These are phyloP conservation scores for Chlorella sp. DNA, from an alignment of 139 green algal genomes.

Conservation along the genomic window DNA sequence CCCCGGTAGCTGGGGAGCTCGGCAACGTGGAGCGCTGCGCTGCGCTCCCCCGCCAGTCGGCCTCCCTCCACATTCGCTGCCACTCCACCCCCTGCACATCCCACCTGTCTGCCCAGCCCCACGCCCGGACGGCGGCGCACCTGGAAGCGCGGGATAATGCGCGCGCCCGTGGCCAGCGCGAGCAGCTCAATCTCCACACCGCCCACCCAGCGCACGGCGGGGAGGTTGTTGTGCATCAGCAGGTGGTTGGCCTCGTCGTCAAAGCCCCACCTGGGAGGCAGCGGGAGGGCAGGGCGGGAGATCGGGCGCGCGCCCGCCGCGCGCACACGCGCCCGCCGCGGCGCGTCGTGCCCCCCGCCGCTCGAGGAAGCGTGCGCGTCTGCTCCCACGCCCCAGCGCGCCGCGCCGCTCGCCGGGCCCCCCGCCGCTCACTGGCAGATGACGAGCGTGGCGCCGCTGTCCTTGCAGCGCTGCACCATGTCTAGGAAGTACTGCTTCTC, in stretches of 20 bases:
- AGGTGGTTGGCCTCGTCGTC: slow-evolving; percentile 99
- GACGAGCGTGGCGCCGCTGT: slow-evolving; percentile 78
- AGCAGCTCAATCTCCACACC: slow-evolving; percentile 99
- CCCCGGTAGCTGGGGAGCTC: too few relatives aligned
- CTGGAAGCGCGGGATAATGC: slow-evolving; percentile 92
- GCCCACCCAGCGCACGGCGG: slow-evolving; percentile 94
- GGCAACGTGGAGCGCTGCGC: too few relatives aligned
- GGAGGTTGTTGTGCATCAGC: slow-evolving; percentile 92
- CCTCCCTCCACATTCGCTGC: not conserved
- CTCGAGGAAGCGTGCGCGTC: too few relatives aligned
- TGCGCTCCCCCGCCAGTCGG: too few relatives aligned
- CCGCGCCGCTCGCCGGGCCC: too few relatives aligned
- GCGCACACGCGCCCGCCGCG: too few relatives aligned
- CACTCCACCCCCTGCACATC: too few relatives aligned
- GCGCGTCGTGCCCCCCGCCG: too few relatives aligned
- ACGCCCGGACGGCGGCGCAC: not conserved
- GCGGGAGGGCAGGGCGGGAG: not conserved
- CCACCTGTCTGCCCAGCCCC: not conserved
- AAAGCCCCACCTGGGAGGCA: slow-evolving; percentile 69
- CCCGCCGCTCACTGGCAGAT: slow-evolving; percentile 97
- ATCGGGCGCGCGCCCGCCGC: too few relatives aligned
- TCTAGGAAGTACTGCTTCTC: slow-evolving; percentile 98
- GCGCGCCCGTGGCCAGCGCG: slow-evolving; percentile 95
- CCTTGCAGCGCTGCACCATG: slow-evolving; percentile 98
- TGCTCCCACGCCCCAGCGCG: too few relatives aligned